Base-by-base conservation (phyloP, 2,329 filamentous ascomycete species). In the Lecanoromycetidae sp. region DNA sequence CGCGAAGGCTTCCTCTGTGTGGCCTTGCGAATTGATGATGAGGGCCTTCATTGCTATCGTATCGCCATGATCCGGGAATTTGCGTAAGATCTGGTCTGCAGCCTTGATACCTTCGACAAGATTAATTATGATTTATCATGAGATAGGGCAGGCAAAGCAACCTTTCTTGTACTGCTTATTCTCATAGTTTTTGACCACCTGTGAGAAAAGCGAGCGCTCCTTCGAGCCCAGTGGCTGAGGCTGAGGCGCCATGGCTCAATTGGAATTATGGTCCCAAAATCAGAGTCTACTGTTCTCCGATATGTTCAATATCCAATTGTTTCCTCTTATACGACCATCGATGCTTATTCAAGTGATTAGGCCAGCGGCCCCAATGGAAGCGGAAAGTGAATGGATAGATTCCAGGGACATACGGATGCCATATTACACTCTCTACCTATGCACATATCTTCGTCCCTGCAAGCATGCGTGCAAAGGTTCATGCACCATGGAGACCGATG, bases 41-140 rank as follows among this genome's bases (percentile, higher is more conserved):
- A 98, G 74, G 48, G 91, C 90, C 71, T 98, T 98, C 91, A 98
- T 98, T 46, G 91, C 93, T 69, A 93, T 83, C 20, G 91, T 98
- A 65, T 98, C 93, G 61, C 88, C 93, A 82, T 98, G 91, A 60
- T 87, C 91, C 34, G 90, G 86, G 61, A 84, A 81, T 68, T 95
- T 96, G 65, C 84, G 85, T 56, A 98, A 79, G 63, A 98, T 94
- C 68, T 95, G 86, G 64, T 98, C 91, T 57, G 91, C 90, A 38
- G 84, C 82, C 71, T 96, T 98, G 62, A 98, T 74, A 63, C 90
- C 90, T 79, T 47, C 55, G 17, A 51, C 44, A 34, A 36, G 32
- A 22, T 48, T 56, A 46, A 55, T 49, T 30, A 59, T 36, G 58
- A 53, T 44, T 54, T 5, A n/a, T 26, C 19, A 5, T 8, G 8